Conservation (phyloP, 2,329 filamentous ascomycete species). For the Colletotrichum kahawae region DNA sequence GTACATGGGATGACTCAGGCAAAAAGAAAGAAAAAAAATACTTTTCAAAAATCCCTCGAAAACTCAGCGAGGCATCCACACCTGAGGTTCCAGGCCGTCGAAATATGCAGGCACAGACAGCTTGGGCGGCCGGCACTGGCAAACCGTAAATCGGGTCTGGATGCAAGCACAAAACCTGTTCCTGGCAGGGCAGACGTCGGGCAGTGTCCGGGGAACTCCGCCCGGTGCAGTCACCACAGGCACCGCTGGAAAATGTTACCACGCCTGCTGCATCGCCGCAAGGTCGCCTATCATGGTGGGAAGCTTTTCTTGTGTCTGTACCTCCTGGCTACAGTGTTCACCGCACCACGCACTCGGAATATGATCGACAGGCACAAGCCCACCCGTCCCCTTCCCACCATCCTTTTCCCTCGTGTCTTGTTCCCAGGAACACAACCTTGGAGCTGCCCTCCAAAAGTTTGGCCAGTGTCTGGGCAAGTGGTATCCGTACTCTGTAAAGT, state of each 20-base stretch:
- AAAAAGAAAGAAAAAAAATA: not conserved
- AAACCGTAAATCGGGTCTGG: not conserved
- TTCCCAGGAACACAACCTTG: not conserved
- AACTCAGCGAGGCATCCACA: not conserved
- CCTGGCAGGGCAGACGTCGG: not conserved
- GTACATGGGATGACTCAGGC: constrained; percentile 2
- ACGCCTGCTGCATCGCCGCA: fast-evolving
- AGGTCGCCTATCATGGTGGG: not conserved
- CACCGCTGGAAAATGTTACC: not conserved
- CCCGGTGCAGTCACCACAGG: not conserved
- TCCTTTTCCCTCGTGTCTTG: not conserved
- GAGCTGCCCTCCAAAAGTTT: not conserved
- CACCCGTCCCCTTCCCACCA: constrained; percentile 5
- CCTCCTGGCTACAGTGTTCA: not conserved
- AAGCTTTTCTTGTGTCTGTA: not conserved
- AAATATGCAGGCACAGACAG: not conserved
- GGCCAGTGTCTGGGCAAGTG: not conserved
- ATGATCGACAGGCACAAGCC: constrained; percentile 17
- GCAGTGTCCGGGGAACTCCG: not conserved
- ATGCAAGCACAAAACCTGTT: constrained; percentile 12
- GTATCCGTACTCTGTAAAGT: not conserved
- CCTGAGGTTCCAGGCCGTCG: not conserved
- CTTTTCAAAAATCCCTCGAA: not conserved
- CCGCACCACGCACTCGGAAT: constrained; percentile 4
- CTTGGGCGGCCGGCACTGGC: not conserved